Evolutionary conservation across 2,329 filamentous ascomycete genomes (phyloP), one percentile per base, ranked within the genome.

Genomic region (Aspergillus sp.): DNA sequence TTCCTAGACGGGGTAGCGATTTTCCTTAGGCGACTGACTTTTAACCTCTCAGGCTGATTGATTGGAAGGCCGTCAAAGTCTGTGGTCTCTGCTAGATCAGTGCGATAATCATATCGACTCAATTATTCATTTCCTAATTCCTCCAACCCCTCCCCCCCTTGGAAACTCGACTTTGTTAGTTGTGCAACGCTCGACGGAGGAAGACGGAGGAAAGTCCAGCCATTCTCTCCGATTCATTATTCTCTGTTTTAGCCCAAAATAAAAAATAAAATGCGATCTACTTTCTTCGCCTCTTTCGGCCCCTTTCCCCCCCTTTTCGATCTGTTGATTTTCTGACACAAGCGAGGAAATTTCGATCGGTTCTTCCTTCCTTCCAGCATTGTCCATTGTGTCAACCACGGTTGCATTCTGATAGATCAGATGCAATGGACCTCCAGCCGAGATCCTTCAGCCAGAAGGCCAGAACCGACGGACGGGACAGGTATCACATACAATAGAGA

Each of bases 401-500:
- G 20, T 3, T 22, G 42, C 42, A 42, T 20, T 46, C 16, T 22
- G 22, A 20, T 20, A 14, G 45, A 47, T 47, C 22, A 24, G 10
- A 52, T 57, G 6, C 26, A 29, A 29, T 9, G 22, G 47, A 42
- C 39, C 20, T 4, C 22, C 45, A 24, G 18, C 45, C 11, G 18
- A 18, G 9, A 20, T 47, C 18, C n/a, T 42, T 45, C n/a, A 36
- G 26, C 26, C 26, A 29, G 6, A 9, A 29, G 52, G 18, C 42
- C 46, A 29, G n/a, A 54, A 46, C 14, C 24, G 11, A 47, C 42
- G 31, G 39, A 55, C 53, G 32, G 32, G 32, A 36, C 42, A 36
- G 42, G 59, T 63, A 56, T 61, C 54, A 61, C 53, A 58, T 58
- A 63, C 56, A 63, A 63, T 60, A 45, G 45, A 10, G 45, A 22